A percentile compares a stretch with the other conserved stretches of the same genome.
phyloP scores from a whole-genome alignment of 2,329 filamentous ascomycete genomes.

The Ophiostoma montium region DNA sequence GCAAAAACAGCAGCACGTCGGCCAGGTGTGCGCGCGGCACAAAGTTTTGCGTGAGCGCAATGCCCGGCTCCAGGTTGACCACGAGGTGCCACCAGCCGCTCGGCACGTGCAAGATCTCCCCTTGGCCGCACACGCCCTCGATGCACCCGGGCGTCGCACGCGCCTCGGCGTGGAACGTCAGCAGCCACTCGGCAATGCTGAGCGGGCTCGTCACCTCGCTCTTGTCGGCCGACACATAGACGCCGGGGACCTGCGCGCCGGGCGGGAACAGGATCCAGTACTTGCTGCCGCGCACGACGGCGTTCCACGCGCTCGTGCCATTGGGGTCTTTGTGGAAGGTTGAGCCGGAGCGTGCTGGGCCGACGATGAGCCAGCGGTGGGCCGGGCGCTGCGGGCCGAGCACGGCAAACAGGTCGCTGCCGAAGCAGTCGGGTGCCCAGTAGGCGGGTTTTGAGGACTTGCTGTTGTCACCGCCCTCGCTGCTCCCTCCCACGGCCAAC shows the following conservation, averaged over 20 bases:
- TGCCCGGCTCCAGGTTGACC: slow-evolving; percentile 69
- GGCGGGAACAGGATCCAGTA: slow-evolving; percentile 99
- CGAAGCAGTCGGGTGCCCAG: slow-evolving; percentile 72
- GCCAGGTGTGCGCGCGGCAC: slow-evolving; percentile 63
- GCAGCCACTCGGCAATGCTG: slow-evolving; percentile 91
- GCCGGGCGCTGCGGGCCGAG: slow-evolving; percentile 69
- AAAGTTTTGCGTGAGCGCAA: slow-evolving; percentile 93
- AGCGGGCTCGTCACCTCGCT: slow-evolving; percentile 88
- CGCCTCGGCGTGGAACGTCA: slow-evolving; percentile 78
- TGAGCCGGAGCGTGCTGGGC: slow-evolving; percentile 73
- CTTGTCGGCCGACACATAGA: slow-evolving; percentile 77
- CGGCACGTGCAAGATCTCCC: slow-evolving; percentile 84
- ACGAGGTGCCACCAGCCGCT: slow-evolving; percentile 97
- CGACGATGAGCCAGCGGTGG: slow-evolving; percentile 84
- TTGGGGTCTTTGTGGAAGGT: slow-evolving; percentile 85
- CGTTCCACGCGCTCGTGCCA: slow-evolving; percentile 78
- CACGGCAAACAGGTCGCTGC: slow-evolving; percentile 70
- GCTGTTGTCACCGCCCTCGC: slow-evolving; percentile 26
- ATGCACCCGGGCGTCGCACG: slow-evolving; percentile 60
- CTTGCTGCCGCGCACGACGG: slow-evolving; percentile 75
- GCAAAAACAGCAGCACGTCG: slow-evolving; percentile 66
- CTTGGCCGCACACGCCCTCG: slow-evolving; percentile 71
- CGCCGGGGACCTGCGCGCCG: slow-evolving; percentile 64
- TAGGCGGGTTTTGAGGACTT: slow-evolving; percentile 34
- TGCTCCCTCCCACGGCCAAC: slow-evolving; percentile 43